Evolutionary conservation across 805 yeast species (phyloP).

Genomic region (Suhomyces tanzawaensis): DNA sequence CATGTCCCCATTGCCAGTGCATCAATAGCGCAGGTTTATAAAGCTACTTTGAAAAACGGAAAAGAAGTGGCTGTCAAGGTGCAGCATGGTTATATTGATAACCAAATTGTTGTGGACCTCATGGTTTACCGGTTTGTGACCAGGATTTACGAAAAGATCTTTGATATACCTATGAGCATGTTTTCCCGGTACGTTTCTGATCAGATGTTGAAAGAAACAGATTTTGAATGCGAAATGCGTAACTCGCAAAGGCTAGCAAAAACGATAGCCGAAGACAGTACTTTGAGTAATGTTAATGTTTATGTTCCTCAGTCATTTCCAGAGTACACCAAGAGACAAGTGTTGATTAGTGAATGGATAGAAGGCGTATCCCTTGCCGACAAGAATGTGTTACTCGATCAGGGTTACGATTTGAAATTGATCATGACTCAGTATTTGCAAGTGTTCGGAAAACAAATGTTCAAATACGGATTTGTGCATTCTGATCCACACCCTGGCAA

Average conservation of each 20-base stretch:
- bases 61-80: constrained; percentile 62
- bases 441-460: constrained; percentile 57
- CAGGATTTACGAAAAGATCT: constrained; percentile 53
- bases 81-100: constrained; percentile 60
- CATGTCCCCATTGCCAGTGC: constrained; percentile 71
- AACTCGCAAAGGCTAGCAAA: constrained; percentile 47
- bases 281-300: constrained; percentile 37
- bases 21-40: constrained; percentile 69
- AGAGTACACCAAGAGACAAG: constrained; percentile 46
- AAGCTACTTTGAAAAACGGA: constrained; percentile 46
- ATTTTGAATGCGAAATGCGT: constrained; percentile 54
- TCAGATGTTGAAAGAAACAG: constrained; percentile 58
- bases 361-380: constrained; percentile 63
- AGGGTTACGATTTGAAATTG: constrained; percentile 35
- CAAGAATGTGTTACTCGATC: constrained; percentile 38
- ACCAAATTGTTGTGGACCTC: constrained; percentile 62
- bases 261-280: constrained; percentile 42
- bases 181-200: constrained; percentile 56
- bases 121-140: constrained; percentile 53
- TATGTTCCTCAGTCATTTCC: constrained; percentile 54
- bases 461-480: constrained; percentile 66
- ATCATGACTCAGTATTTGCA: constrained; percentile 52
- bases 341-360: constrained; percentile 72
- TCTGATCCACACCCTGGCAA: constrained; percentile 86
- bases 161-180: constrained; percentile 61